These are phyloP conservation scores for Pythium dissotocum DNA, from an alignment of 352 stramenopile genomes.

Conservation along the genomic window DNA sequence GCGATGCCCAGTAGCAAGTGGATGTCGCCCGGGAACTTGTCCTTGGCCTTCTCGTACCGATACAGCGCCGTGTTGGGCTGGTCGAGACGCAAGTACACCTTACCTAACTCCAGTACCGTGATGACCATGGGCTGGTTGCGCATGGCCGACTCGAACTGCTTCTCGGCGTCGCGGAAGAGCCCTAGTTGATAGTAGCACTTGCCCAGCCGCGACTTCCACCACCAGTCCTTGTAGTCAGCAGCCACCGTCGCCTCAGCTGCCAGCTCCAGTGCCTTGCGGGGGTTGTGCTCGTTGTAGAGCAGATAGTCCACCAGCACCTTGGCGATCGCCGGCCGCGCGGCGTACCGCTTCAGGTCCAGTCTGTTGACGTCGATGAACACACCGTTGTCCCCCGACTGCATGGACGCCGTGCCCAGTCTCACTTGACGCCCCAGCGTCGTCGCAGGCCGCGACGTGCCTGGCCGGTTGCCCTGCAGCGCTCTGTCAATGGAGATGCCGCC, in stretches of 20 bases:
- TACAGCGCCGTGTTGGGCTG: conserved; percentile 92
- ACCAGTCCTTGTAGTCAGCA: conserved; percentile 93
- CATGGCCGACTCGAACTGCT: conserved; percentile 91
- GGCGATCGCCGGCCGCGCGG: conserved; percentile 77
- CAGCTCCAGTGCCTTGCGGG: conserved; percentile 90
- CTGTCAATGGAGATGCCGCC: conserved; percentile 77
- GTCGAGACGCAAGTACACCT: conserved; percentile 94
- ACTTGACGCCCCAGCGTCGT: conserved; percentile 91
- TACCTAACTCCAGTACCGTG: conserved; percentile 91
- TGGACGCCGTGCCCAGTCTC: conserved; percentile 90
- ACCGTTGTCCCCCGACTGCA: conserved; percentile 62
- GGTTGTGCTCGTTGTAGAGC: conserved; percentile 93
- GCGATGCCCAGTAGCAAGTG: conserved; percentile 86
- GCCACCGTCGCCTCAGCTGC: conserved; percentile 88
- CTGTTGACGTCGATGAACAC: conserved; percentile 91
- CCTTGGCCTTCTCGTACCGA: conserved; percentile 67
- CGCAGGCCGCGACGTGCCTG: conserved; percentile 80
- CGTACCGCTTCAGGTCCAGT: conserved; percentile 91
- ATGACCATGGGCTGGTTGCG: conserved; percentile 89
- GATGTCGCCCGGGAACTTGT: conserved; percentile 75
- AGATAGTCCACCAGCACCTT: conserved; percentile 92
- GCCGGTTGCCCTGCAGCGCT: conserved; percentile 69
- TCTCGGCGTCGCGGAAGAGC: conserved; percentile 92
- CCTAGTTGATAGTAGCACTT: conserved; percentile 95
- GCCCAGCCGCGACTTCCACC: conserved; percentile 93